phyloP scores from a whole-genome alignment of 2,329 filamentous ascomycete genomes.

The Alternaria consortialis region DNA sequence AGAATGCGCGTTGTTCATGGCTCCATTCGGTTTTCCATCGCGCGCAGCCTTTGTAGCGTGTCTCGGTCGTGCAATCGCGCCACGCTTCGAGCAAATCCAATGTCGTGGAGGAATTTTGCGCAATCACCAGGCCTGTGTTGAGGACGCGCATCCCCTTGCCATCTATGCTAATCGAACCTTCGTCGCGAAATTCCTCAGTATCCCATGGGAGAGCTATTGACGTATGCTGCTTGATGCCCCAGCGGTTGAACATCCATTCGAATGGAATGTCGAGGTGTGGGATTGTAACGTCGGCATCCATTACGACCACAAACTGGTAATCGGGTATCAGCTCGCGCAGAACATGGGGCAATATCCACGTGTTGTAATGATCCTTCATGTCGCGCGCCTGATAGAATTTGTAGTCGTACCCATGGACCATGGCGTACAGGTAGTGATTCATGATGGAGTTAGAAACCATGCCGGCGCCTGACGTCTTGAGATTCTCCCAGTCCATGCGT shows the following conservation, averaged over 20 bases:
- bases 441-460: constrained; percentile 33
- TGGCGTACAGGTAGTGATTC: constrained; percentile 36
- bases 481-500: constrained; percentile 32
- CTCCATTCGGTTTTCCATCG: constrained; percentile 41
- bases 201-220: constrained; percentile 55
- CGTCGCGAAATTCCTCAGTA: constrained; percentile 16
- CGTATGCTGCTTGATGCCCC: constrained; percentile 54
- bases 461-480: constrained; percentile 33
- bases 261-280: constrained; percentile 56
- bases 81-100: constrained; percentile 43
- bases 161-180: constrained; percentile 44
- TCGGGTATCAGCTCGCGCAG: constrained; percentile 52
- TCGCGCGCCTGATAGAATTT: constrained; percentile 53
- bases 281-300: constrained; percentile 58
- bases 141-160: constrained; percentile 46
- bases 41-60: constrained; percentile 37
- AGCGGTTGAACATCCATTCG: constrained; percentile 61
- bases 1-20: constrained; percentile 47
- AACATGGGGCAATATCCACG: constrained; percentile 57
- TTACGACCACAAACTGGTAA: constrained; percentile 56
- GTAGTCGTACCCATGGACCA: constrained; percentile 59
- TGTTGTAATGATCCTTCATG: constrained; percentile 49
- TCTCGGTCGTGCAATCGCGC: constrained; percentile 41
- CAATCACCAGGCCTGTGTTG: constrained; percentile 54
- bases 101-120: constrained; percentile 41